phyloP scores from a whole-genome alignment of 2,329 filamentous ascomycete genomes.

The Neoscytalidium dimidiatum region DNA sequence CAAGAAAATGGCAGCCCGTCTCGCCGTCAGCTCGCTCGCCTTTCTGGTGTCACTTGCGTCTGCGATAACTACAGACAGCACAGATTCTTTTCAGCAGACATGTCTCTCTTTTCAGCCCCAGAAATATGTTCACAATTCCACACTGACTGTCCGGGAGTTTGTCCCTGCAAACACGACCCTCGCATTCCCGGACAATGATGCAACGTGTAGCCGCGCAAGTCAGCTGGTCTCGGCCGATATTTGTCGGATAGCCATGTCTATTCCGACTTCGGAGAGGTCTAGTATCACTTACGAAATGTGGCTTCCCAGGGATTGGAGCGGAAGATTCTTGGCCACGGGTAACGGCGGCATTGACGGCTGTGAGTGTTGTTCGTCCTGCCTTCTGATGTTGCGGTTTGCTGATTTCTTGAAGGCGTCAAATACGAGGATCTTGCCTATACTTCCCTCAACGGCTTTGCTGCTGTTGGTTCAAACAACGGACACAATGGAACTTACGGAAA shows the following conservation, averaged over 20 bases:
- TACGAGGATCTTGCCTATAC: constrained; percentile 43
- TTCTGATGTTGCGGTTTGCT: background rate
- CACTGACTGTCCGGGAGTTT: constrained; percentile 24
- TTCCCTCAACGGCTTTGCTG: constrained; percentile 40
- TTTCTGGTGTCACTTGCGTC: background rate
- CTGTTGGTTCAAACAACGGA: constrained; percentile 45
- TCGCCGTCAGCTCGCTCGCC: background rate
- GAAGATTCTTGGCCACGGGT: constrained; percentile 40
- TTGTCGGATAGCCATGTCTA: constrained; percentile 46
- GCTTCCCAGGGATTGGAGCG: constrained; percentile 45
- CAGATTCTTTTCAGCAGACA: constrained; percentile 7
- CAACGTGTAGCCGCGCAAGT: constrained; percentile 30
- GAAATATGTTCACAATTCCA: constrained; percentile 6
- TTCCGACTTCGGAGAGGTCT: constrained; percentile 41
- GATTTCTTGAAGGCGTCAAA: constrained; percentile 22
- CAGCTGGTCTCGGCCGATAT: constrained; percentile 39
- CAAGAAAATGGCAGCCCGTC: background rate
- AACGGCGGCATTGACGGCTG: constrained; percentile 46
- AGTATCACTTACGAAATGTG: constrained; percentile 48
- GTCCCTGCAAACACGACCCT: constrained; percentile 42
- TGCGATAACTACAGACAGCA: background rate
- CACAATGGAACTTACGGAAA: constrained; percentile 47
- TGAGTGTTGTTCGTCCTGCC: background rate
- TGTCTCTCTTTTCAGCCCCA: constrained; percentile 8
- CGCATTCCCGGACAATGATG: constrained; percentile 3